Base-by-base conservation (phyloP, 768 basidiomycete genomes). In the Mycena albidolilacea region DNA sequence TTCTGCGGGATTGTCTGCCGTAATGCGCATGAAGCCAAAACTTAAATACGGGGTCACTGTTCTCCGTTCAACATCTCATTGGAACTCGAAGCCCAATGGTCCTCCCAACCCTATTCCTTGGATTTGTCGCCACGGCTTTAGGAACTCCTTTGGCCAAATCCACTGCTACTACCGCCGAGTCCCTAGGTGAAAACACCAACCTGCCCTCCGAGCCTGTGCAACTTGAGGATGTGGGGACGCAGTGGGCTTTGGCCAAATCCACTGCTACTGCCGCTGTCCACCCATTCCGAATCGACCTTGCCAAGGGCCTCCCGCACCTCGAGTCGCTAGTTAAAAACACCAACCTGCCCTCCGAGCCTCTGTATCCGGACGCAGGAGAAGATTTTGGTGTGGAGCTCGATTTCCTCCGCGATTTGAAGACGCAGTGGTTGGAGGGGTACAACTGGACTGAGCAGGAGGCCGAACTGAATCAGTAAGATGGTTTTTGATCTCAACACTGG, bases 1-100 rank as follows among this genome's bases (percentile, higher is more conserved):
- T 30, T 30, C 30, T 30, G 30, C 30, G 30, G 30, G 30, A 30
- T 30, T 30, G 44, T 12, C 15, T 12, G 44, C 17, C 44, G 44
- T 46, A 46, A 14, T 6, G 15, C 19, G 8, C n/a, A 30, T 44
- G 17, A 35, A 35, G 46, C 35, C 94, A 50, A 19, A 19, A 15
- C 38, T 48, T 50, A 64, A 64, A 64, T 30, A 12, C 46, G 4
- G 46, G 15, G 41, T 7, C 7, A 17, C 30, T 30, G 30, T 2
- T n/a, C 48, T 7, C 7, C 48, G 1, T 8, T 50, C 15, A 7
- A 6, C 19, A 19, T n/a, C 2, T 15, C 17, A 11, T 14, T 8
- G n/a, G 10, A 50, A n/a, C 48, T 19, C 6, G 10, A 35, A 52
- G 62, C n/a, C 15, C 57, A 35, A 69, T 69, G 68, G 50, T 55